Evolutionary conservation across 2,329 filamentous ascomycete species (phyloP).

Genomic region (Paraconiothyrium sp.): DNA sequence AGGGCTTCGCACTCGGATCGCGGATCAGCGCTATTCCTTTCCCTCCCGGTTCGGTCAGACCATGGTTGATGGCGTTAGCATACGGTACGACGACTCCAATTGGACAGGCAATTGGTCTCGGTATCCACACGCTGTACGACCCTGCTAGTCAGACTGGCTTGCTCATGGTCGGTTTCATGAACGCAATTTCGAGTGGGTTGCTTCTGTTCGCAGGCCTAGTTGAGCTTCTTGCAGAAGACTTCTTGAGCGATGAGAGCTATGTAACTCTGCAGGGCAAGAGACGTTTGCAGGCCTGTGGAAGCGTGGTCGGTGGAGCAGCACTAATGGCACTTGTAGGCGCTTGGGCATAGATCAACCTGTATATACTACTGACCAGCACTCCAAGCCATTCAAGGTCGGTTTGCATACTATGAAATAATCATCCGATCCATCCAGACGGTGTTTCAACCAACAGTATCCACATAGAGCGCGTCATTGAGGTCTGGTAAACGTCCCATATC

Average conservation of each 20-base stretch:
- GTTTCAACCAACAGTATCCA: neutral
- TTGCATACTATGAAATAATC: neutral
- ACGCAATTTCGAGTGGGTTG: conserved; percentile 59
- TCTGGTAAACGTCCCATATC: conserved; percentile 9
- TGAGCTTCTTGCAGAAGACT: conserved; percentile 61
- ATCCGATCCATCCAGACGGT: neutral
- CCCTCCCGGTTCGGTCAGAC: conserved; percentile 74
- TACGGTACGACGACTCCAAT: conserved; percentile 68
- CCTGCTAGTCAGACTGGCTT: conserved; percentile 58
- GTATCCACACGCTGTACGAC: conserved; percentile 61
- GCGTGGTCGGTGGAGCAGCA: conserved; percentile 67
- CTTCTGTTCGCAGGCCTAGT: conserved; percentile 61
- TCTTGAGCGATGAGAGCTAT: conserved; percentile 71
- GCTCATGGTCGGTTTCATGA: conserved; percentile 61
- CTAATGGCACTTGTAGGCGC: conserved; percentile 75
- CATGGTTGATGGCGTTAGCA: conserved; percentile 74
- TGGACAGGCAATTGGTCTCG: conserved; percentile 60
- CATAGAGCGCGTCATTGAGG: conserved; percentile 2
- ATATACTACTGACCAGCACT: neutral
- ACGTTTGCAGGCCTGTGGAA: conserved; percentile 68
- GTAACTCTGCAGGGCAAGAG: conserved; percentile 64
- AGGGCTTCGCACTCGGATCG: conserved; percentile 74
- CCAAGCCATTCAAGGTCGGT: neutral
- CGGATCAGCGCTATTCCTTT: conserved; percentile 77
- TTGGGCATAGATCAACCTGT: conserved; percentile 60